These are phyloP conservation scores for Euryodendron excelsum DNA, from an alignment of 148 eudicot genomes.

Conservation along the genomic window DNA sequence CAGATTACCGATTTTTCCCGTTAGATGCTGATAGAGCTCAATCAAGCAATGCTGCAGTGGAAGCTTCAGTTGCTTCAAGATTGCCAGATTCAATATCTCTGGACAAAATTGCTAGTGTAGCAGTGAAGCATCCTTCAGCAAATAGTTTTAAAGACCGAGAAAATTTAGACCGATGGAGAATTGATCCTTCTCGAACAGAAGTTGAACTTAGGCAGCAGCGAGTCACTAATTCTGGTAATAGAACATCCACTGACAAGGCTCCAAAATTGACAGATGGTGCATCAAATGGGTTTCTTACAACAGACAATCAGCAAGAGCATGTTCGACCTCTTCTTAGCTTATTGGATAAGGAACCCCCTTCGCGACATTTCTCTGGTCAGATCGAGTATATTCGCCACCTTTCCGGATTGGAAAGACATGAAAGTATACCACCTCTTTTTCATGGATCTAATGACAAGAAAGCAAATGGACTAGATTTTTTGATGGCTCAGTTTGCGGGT, in stretches of 20 bases:
- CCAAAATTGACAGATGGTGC: conserved; percentile 50
- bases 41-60: conserved; percentile 45
- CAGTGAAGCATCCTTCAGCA: conserved; percentile 32
- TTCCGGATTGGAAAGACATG: conserved; percentile 78
- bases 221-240: conserved; percentile 36
- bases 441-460: conserved; percentile 78
- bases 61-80: conserved; percentile 52
- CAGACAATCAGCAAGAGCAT: conserved; percentile 66
- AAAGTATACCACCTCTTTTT: conserved; percentile 75
- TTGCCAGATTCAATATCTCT: conserved; percentile 41
- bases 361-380: conserved; percentile 87
- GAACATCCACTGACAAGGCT: conserved; percentile 57
- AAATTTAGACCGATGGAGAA: conserved; percentile 35
- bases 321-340: conserved; percentile 90
- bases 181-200: conserved; percentile 53
- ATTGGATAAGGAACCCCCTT: conserved; percentile 93
- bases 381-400: conserved; percentile 78
- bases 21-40: conserved; percentile 58
- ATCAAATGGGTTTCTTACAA: conserved; percentile 48
- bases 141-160: conserved; percentile 30
- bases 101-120: conserved; percentile 47
- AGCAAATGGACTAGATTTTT: conserved; percentile 78
- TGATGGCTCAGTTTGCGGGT: conserved; percentile 97
- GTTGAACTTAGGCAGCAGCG: conserved; percentile 58
- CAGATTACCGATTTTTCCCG: conserved; percentile 41